Conservation (phyloP, 2,329 filamentous ascomycete genomes). For the Colletotrichum caudatum region DNA sequence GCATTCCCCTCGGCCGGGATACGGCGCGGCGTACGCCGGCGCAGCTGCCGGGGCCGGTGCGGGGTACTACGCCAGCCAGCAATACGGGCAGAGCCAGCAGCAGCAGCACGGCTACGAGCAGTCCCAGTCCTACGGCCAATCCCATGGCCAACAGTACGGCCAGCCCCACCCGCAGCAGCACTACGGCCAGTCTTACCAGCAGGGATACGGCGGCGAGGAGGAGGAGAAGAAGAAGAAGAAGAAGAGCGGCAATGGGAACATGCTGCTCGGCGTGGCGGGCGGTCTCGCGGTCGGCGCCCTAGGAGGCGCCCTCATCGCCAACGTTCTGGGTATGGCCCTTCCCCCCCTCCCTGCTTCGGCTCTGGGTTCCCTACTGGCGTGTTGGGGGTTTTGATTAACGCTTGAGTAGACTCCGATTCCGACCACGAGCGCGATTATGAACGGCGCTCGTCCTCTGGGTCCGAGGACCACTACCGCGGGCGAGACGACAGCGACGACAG, state of each 20-base stretch:
- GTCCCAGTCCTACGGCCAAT: conserved; percentile 12
- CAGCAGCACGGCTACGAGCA: conserved; percentile 25
- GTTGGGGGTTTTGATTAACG: background rate
- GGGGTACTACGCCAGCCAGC: conserved; percentile 34
- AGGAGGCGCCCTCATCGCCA: conserved; percentile 68
- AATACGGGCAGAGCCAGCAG: conserved; percentile 20
- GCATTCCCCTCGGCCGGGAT: conserved; percentile 37
- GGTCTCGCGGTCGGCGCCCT: conserved; percentile 68
- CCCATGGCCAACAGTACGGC: conserved; percentile 11
- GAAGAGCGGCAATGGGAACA: conserved; percentile 60
- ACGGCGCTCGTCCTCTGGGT: conserved; percentile 34
- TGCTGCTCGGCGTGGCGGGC: conserved; percentile 67
- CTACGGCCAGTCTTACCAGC: conserved; percentile 26
- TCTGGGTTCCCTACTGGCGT: background rate
- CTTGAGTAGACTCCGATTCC: conserved; percentile 4
- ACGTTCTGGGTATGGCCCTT: conserved; percentile 65
- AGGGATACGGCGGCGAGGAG: conserved; percentile 31
- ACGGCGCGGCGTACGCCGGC: conserved; percentile 41
- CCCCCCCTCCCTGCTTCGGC: too few species aligned
- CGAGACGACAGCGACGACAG: background rate
- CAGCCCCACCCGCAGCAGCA: conserved; percentile 10
- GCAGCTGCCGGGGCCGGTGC: conserved; percentile 31
- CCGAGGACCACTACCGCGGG: conserved; percentile 32
- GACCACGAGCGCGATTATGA: conserved; percentile 25
- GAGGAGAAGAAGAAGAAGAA: conserved; percentile 49